Conservation (phyloP, 352 stramenopile genomes). For the Globisporangium echinulatum region DNA sequence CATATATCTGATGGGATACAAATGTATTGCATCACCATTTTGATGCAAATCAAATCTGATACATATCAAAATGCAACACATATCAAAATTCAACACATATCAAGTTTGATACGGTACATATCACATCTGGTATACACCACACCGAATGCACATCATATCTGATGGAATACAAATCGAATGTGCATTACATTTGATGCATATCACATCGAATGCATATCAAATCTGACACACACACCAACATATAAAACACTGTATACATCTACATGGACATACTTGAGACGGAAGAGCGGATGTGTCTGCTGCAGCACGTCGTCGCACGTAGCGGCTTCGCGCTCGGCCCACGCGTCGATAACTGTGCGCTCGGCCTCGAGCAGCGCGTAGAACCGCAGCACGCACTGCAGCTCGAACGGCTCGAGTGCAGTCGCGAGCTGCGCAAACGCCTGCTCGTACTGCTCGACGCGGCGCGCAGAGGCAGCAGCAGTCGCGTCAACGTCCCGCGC, state of each 20-base stretch:
- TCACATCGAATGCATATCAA: no score
- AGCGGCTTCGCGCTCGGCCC: slow-evolving; percentile 19
- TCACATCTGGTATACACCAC: not conserved
- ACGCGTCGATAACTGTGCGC: slow-evolving; percentile 30
- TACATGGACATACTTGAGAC: slow-evolving; percentile 34
- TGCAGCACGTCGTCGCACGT: slow-evolving; percentile 22
- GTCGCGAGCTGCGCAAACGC: slow-evolving; percentile 21
- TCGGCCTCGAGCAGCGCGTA: slow-evolving; percentile 48
- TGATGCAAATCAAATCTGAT: no score
- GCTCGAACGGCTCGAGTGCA: slow-evolving; percentile 24
- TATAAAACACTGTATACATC: not conserved
- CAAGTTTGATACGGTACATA: not conserved
- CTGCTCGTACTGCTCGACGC: slow-evolving; percentile 15
- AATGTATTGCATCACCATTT: no score
- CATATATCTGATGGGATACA: no score
- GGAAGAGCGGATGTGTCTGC: slow-evolving; percentile 31
- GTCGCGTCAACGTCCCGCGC: not conserved
- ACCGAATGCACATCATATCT: not conserved
- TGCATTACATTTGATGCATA: not conserved
- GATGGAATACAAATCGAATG: not conserved
- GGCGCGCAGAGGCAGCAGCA: not conserved
- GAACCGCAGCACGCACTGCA: slow-evolving; percentile 26
- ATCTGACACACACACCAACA: no score
- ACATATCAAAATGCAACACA: no score
- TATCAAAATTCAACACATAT: no score